phyloP scores from a whole-genome alignment of 345 rosid genomes.

The Melaleuca alternifolia region DNA sequence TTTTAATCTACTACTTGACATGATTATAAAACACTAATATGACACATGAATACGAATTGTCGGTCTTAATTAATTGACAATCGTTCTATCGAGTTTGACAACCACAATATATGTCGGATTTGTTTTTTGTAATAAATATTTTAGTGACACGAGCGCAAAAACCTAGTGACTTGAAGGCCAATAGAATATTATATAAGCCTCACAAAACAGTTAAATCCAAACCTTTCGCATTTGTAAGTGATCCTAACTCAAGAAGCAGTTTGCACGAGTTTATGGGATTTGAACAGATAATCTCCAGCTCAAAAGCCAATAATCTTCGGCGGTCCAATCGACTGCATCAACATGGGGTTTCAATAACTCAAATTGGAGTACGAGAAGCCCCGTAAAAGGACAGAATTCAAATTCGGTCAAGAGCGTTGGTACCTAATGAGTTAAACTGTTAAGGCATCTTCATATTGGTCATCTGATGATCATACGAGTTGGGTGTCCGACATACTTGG shows the following conservation, averaged over 20 bases:
- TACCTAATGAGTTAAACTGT: not conserved
- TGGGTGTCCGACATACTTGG: not conserved
- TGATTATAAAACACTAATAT: not conserved
- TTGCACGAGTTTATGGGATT: not conserved
- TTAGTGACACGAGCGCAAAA: not conserved
- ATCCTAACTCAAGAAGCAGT: not conserved
- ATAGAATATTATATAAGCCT: not conserved
- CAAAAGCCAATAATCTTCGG: not conserved
- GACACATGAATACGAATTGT: not conserved
- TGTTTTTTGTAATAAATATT: not conserved
- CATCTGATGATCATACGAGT: not conserved
- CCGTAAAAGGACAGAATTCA: not conserved
- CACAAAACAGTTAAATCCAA: not conserved
- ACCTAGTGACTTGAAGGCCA: not conserved
- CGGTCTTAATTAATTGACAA: not conserved
- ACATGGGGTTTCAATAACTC: not conserved
- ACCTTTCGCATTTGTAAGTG: not conserved
- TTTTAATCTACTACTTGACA: not conserved
- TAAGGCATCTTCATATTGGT: not conserved
- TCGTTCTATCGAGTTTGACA: not conserved
- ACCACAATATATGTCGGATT: not conserved
- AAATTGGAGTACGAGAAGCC: not conserved
- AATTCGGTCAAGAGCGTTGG: not conserved
- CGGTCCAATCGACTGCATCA: not conserved
- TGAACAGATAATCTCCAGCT: not conserved